Evolutionary conservation across 768 basidiomycete genomes (phyloP), one percentile per base, ranked within the genome.

Genomic region (Mycena sanguinolenta): DNA sequence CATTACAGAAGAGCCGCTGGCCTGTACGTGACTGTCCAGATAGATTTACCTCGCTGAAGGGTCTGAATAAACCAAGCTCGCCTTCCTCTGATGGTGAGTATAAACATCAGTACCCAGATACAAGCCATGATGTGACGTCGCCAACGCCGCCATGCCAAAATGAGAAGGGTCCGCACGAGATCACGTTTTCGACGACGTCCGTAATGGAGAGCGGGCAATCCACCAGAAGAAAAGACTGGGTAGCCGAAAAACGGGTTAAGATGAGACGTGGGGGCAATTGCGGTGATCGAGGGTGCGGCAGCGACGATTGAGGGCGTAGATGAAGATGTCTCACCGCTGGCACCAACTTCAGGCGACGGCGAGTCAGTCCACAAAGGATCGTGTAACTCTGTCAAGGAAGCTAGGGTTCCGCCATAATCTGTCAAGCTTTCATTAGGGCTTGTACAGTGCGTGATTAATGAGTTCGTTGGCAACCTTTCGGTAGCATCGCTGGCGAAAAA

Each of bases 201-300:
- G 77, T 89, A 84, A 42, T 84, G 85, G 71, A 92, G 83, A 19
- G 82, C 79, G 58, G 85, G 80, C n/a, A 79, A 81, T 36, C 77
- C 81, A 59, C 64, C 79, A 65, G 76, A 77, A 65, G 74, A 78
- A 66, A 73, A 83, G 49, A 84, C 83, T 8, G 92, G 91, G 75
- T 94, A 94, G 4, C 93, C 93, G 71, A 88, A 95, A 79, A 90
- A 94, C 1, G 93, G 93, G 71, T 93, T 94, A 46, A 88, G 79
- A 42, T 82, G 76, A 30, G 92, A 93, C 34, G 86, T 88, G 23
- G 91, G 55, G 70, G 69, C 64, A 72, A 71, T 57, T 53, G 60
- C 34, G 69, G 71, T 65, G 74, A 71, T 71, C 71, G 42, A 63
- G 52, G 49, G 52, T 65, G 70, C 58, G 49, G 49, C 23, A 13